Percentiles rank a stretch among this genome's conserved stretches.
phyloP scores from a whole-genome alignment of 345 rosid genomes.

The Lumnitzera littorea region DNA sequence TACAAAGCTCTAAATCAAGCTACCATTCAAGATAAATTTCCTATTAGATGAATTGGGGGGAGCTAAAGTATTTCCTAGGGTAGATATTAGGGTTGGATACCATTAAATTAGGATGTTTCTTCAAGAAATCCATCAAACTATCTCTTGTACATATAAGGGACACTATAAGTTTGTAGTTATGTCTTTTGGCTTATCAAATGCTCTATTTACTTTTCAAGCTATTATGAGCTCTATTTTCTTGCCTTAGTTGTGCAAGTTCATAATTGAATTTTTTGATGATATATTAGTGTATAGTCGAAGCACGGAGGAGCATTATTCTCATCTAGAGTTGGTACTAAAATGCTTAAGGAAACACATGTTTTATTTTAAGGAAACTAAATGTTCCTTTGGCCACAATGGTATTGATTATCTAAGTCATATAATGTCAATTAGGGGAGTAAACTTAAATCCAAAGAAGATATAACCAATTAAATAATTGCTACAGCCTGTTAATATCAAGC shows the following conservation, averaged over 20 bases:
- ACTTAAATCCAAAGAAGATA: neutral
- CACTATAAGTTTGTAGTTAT: neutral
- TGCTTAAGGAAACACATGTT: neutral
- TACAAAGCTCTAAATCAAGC: too few species aligned
- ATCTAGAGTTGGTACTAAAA: neutral
- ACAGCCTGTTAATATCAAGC: neutral
- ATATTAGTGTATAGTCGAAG: neutral
- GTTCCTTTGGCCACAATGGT: neutral
- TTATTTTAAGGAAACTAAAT: neutral
- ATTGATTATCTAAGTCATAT: neutral
- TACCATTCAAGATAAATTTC: too few species aligned
- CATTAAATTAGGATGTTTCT: neutral
- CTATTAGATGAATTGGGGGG: too few species aligned
- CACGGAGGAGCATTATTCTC: neutral
- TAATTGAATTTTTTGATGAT: neutral
- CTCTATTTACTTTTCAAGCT: neutral
- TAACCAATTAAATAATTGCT: neutral
- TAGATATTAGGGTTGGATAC: neutral
- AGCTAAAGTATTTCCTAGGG: neutral
- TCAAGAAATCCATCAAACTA: neutral
- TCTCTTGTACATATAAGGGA: neutral
- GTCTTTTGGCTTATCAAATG: neutral
- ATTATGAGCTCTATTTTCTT: conserved; percentile 1
- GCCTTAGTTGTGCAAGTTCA: neutral
- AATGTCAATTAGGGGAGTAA: neutral